A percentile compares a stretch with the other conserved stretches of the same genome.
Evolutionary conservation across 345 rosid genomes (phyloP).

Genomic region (Salix viminalis): DNA sequence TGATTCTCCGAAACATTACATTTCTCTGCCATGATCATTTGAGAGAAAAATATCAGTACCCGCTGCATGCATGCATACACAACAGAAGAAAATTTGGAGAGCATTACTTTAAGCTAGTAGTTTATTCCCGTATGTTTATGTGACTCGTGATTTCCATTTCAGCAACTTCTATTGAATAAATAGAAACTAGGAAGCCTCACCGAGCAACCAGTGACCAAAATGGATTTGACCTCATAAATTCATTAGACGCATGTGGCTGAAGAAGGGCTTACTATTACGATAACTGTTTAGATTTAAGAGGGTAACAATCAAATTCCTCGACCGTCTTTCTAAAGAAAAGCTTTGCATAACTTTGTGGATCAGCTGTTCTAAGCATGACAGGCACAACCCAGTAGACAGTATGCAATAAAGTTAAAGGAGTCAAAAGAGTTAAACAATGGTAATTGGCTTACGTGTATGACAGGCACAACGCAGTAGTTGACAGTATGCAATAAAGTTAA

Average conservation of each 20-base stretch:
- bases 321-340: background rate
- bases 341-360: background rate
- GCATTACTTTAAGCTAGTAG: background rate
- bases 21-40: constrained; percentile 39
- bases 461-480: background rate
- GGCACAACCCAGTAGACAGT: background rate
- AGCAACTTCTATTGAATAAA: background rate
- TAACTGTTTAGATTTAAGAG: background rate
- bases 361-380: constrained; percentile 1
- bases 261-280: background rate
- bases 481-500: background rate
- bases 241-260: background rate
- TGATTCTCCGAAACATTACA: constrained; percentile 24
- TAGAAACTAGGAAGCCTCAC: background rate
- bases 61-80: constrained; percentile 5
- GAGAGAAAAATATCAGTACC: constrained; percentile 11
- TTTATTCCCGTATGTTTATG: background rate
- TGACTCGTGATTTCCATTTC: background rate
- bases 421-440: background rate
- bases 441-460: background rate
- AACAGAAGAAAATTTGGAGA: background rate
- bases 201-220: background rate
- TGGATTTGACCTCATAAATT: background rate
- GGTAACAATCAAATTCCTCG: background rate
- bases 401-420: background rate